Evolutionary conservation across 306 rosid species (phyloP).

Genomic region (Herpetospermum pedunculosum): DNA sequence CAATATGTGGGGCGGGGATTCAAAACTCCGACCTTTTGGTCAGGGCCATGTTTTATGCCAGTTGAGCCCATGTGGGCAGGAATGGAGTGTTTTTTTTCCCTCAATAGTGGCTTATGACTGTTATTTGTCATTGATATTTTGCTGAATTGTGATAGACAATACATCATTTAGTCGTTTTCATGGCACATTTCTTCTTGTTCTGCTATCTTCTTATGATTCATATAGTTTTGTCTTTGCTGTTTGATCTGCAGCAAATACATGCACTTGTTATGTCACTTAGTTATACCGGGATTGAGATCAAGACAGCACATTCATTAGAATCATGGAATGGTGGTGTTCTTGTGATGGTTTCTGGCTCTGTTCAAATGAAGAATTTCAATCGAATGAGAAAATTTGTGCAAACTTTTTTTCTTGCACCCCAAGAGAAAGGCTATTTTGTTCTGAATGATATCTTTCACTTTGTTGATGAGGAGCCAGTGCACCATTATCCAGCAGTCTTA

Average conservation of each 20-base stretch:
- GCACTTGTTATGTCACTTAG: slow-evolving; percentile 71
- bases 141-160: background rate
- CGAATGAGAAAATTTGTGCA: slow-evolving; percentile 78
- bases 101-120: background rate
- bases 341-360: slow-evolving; percentile 90
- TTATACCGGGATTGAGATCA: slow-evolving; percentile 78
- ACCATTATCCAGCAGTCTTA: slow-evolving; percentile 63
- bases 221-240: slow-evolving; percentile 3
- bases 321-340: slow-evolving; percentile 92
- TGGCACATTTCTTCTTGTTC: background rate
- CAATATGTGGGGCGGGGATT: too few species aligned
- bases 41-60: too few species aligned
- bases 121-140: background rate
- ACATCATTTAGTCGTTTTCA: background rate
- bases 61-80: too few species aligned
- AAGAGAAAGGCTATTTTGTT: slow-evolving; percentile 84
- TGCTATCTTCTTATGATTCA: background rate
- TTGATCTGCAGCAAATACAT: slow-evolving; percentile 77
- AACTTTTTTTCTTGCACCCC: slow-evolving; percentile 95
- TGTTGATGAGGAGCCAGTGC: slow-evolving; percentile 65
- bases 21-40: too few species aligned
- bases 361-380: slow-evolving; percentile 54
- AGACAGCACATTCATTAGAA: slow-evolving; percentile 71
- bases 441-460: slow-evolving; percentile 84
- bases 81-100: background rate